A percentile compares a stretch with the other conserved stretches of the same genome.
phyloP scores from a whole-genome alignment of 352 stramenopile genomes.

The Phytopythium vexans region DNA sequence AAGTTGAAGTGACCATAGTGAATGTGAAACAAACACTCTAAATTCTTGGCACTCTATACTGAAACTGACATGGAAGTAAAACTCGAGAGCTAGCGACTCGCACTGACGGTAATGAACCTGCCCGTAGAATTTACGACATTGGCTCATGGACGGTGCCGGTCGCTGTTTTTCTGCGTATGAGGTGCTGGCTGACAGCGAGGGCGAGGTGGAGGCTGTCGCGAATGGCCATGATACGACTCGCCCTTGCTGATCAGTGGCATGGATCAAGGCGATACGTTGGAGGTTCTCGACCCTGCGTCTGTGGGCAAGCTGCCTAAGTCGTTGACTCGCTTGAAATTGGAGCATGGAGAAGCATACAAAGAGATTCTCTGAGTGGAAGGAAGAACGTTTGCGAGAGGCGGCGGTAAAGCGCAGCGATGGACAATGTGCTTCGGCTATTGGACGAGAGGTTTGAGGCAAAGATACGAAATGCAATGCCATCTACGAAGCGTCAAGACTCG shows the following conservation, averaged over 20 bases:
- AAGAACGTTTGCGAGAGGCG: too few species aligned
- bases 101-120: conserved; percentile 34
- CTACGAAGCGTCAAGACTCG: too few species aligned
- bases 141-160: too few species aligned
- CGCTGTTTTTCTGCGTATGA: not conserved
- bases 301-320: not conserved
- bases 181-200: not conserved
- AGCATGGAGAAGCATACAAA: not conserved
- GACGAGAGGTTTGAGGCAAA: too few species aligned
- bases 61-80: too few species aligned
- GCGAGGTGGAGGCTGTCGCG: conserved; percentile 1
- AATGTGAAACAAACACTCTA: too few species aligned
- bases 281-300: not conserved
- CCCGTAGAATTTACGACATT: not conserved
- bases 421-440: too few species aligned
- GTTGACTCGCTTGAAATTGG: not conserved
- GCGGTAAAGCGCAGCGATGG: too few species aligned
- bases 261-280: too few species aligned
- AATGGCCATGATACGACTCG: not conserved
- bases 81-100: conserved; percentile 27
- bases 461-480: too few species aligned
- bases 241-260: conserved; percentile 9
- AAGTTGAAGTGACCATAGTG: too few species aligned
- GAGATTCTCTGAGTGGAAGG: not conserved
- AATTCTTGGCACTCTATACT: too few species aligned